Evolutionary conservation across 805 yeast genomes (phyloP).

Genomic region (Metschnikowia baotianmanensis): DNA sequence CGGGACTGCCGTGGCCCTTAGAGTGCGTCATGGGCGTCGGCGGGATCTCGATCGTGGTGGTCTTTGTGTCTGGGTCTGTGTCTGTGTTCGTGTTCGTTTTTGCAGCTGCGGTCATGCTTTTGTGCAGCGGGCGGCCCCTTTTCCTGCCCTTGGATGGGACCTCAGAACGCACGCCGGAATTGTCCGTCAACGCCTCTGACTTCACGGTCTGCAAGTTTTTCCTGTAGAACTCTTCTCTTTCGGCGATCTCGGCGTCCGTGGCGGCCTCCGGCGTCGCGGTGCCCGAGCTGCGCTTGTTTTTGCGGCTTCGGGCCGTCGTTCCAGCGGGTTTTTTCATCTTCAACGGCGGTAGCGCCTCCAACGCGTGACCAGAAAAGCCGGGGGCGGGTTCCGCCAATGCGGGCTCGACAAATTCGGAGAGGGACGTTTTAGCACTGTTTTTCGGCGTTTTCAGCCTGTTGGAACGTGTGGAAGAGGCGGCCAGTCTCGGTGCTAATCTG

Average conservation of each 20-base stretch:
- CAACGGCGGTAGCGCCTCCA: slow-evolving; percentile 64
- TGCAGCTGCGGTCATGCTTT: too few species aligned
- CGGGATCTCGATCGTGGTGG: slow-evolving; percentile 12
- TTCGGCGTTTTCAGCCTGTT: too few species aligned
- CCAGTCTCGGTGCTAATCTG: slow-evolving; percentile 4
- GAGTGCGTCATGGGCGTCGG: slow-evolving; percentile 1
- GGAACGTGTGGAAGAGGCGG: too few species aligned
- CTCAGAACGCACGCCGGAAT: slow-evolving; percentile 15
- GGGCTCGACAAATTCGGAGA: slow-evolving; percentile 54
- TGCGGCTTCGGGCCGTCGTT: slow-evolving; percentile 41
- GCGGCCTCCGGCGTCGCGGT: slow-evolving; percentile 8
- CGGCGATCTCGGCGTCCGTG: slow-evolving; percentile 18
- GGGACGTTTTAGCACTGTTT: not conserved
- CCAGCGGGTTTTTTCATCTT: slow-evolving; percentile 59
- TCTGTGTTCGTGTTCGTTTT: too few species aligned
- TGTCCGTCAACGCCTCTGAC: slow-evolving; percentile 16
- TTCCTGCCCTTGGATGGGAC: slow-evolving; percentile 13
- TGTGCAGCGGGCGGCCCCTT: slow-evolving; percentile 7
- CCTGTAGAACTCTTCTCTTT: slow-evolving; percentile 12
- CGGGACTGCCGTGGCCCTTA: slow-evolving; percentile 2
- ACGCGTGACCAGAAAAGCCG: slow-evolving; percentile 68
- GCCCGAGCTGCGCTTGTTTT: slow-evolving; percentile 18
- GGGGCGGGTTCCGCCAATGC: slow-evolving; percentile 52
- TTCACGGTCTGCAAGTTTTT: slow-evolving; percentile 16
- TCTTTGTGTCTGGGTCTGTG: too few species aligned